Evolutionary conservation across 345 rosid genomes (phyloP), one percentile per base, ranked within the genome.

Genomic region (Turnera subulata): DNA sequence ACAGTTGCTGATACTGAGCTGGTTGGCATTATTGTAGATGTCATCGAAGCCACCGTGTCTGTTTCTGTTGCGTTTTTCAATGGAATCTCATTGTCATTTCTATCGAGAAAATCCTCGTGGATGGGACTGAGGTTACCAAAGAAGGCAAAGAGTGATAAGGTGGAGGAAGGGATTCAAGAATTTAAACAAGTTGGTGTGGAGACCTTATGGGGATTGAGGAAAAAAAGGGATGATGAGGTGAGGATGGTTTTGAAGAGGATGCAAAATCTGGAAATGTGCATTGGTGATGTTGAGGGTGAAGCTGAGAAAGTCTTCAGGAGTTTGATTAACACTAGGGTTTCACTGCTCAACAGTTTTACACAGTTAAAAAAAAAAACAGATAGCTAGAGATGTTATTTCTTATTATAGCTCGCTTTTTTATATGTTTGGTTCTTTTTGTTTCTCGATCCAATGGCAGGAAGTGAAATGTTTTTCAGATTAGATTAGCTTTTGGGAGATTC

Each of bases 321-420:
- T 38, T 65, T 84, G 73, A 71, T 84, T 52, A 71, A 52, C 59
- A 67, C 78, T 16, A 77, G 84, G 71, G 90, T 79, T 73, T 77
- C 84, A 11, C 59, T 84, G 33, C 86, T 84, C 44, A 81, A 84
- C 35, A 55, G 52, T 63, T 78, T 81, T 56, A 73, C 84, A n/a
- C 65, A 20, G 13, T 75, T 64, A 54, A 0, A 6, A 35, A 38
- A 23, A 2, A 7, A 43, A 42, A 10, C 21, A 47, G 12, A 14
- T 12, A 55, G 9, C 33, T 52, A 42, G 45, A 8, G 17, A 21
- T 16, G 32, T 17, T 26, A 59, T 43, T 47, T 32, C 8, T 2
- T 35, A n/a, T n/a, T n/a, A n/a, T 32, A 37, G 40, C n/a, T 45
- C 13, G 23, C 0, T n/a, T 53, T 39, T 38, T 46, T 22, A 15